These are phyloP conservation scores for Pichia exigua DNA, from an alignment of 805 yeast genomes.

Conservation along the genomic window DNA sequence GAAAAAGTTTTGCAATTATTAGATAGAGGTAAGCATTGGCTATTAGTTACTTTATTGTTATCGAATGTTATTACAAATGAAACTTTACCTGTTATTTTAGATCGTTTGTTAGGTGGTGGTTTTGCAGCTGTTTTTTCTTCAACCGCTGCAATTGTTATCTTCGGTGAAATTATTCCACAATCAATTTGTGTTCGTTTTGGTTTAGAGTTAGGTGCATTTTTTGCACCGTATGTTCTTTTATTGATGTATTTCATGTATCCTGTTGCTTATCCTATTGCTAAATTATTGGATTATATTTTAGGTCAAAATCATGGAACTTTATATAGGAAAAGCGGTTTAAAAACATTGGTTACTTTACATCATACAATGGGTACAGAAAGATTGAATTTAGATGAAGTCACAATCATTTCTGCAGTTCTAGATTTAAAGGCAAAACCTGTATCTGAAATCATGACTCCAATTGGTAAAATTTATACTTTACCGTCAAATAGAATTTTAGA, in stretches of 20 bases:
- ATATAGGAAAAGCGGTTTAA: conserved; percentile 86
- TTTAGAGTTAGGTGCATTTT: conserved; percentile 79
- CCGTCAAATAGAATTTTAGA: conserved; percentile 75
- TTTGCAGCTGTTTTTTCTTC: conserved; percentile 93
- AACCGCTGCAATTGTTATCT: conserved; percentile 86
- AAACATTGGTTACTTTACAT: conserved; percentile 88
- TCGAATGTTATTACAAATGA: conserved; percentile 91
- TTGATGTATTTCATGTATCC: conserved; percentile 91
- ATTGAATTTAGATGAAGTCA: conserved; percentile 89
- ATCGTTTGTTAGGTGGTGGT: conserved; percentile 91
- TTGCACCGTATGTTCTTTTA: conserved; percentile 77
- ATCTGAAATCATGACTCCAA: conserved; percentile 86
- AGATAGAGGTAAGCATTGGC: conserved; percentile 91
- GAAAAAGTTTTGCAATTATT: conserved; percentile 63
- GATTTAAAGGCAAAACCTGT: conserved; percentile 91
- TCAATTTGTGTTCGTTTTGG: conserved; percentile 91
- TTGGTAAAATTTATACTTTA: conserved; percentile 82
- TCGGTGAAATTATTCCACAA: conserved; percentile 96
- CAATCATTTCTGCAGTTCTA: conserved; percentile 87
- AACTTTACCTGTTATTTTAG: conserved; percentile 88
- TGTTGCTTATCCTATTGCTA: conserved; percentile 83
- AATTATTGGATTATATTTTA: conserved; percentile 66
- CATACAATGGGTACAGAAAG: conserved; percentile 93
- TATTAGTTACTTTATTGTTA: conserved; percentile 76
- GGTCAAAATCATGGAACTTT: conserved; percentile 97